These are phyloP conservation scores for Zygotorulaspora sp. DNA, from an alignment of 805 yeast species.

Conservation along the genomic window DNA sequence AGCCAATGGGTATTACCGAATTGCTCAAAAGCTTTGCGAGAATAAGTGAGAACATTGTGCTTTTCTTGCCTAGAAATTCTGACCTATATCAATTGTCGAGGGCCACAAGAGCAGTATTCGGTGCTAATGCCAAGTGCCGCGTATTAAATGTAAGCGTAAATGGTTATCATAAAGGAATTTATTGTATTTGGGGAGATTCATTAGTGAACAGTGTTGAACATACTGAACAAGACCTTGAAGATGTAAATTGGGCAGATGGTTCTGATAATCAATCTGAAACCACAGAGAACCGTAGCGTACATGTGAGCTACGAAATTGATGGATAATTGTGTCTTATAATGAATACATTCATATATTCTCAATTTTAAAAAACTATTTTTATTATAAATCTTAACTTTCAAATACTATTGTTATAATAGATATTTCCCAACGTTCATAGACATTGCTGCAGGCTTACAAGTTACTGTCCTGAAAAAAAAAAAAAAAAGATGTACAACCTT, in stretches of 20 bases:
- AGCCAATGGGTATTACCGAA: constrained; percentile 46
- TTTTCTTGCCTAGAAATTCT: constrained; percentile 62
- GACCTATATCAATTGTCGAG: constrained; percentile 47
- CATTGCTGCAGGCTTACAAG: too few species aligned
- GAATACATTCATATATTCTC: too few species aligned
- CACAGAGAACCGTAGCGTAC: background rate
- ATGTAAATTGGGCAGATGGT: background rate
- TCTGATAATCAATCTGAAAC: constrained; percentile 5
- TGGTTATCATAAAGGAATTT: constrained; percentile 49
- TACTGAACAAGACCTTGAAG: background rate
- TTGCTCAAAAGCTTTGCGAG: constrained; percentile 42
- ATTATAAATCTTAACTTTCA: too few species aligned
- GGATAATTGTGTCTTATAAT: too few species aligned
- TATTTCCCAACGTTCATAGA: too few species aligned
- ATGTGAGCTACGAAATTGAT: constrained; percentile 14
- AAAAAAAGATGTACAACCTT: too few species aligned
- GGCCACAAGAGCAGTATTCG: constrained; percentile 45
- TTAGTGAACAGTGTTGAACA: constrained; percentile 28
- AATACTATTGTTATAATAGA: too few species aligned
- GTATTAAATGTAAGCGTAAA: constrained; percentile 41
- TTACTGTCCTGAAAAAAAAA: too few species aligned
- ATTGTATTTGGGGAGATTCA: constrained; percentile 57
- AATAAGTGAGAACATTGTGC: constrained; percentile 46
- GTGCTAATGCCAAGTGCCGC: constrained; percentile 42
- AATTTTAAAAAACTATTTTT: too few species aligned